These are phyloP conservation scores for Diaporthe sp. DNA, from an alignment of 2,329 filamentous ascomycete species.

Conservation along the genomic window DNA sequence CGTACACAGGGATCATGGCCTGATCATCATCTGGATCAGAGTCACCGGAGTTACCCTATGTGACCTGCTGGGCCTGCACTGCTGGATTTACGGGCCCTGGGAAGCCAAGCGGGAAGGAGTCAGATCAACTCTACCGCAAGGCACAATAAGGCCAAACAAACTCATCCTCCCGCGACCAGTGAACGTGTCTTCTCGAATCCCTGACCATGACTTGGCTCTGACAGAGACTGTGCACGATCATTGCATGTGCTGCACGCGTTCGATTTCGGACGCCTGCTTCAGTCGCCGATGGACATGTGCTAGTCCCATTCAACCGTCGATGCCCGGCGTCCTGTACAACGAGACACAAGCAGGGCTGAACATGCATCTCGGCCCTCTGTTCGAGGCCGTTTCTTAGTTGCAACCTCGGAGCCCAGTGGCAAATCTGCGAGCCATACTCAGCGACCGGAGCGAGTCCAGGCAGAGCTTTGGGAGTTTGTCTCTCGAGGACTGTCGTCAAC, in stretches of 20 bases:
- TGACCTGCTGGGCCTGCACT: constrained; percentile 3
- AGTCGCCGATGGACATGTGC: background rate
- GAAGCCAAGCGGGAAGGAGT: constrained; percentile 28
- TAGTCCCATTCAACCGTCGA: background rate
- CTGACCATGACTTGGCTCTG: background rate
- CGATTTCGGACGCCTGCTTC: background rate
- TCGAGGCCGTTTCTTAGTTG: background rate
- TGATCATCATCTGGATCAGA: background rate
- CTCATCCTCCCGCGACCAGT: constrained; percentile 29
- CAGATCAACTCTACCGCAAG: constrained; percentile 6
- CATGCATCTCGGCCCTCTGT: constrained; percentile 2
- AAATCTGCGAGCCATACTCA: background rate
- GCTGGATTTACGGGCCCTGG: constrained; percentile 14
- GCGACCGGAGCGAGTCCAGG: background rate
- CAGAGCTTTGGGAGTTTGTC: constrained; percentile 5
- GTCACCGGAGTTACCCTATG: background rate
- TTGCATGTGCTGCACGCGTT: background rate
- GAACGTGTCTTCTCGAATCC: background rate
- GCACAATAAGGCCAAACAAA: constrained; percentile 28
- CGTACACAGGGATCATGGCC: background rate
- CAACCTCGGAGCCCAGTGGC: background rate
- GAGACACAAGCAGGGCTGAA: constrained; percentile 16
- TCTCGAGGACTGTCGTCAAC: constrained; percentile 9
- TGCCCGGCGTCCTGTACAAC: background rate
- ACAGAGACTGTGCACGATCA: background rate